Conservation (phyloP, 495 filamentous ascomycete species). For the Penicillium diatomitis region DNA sequence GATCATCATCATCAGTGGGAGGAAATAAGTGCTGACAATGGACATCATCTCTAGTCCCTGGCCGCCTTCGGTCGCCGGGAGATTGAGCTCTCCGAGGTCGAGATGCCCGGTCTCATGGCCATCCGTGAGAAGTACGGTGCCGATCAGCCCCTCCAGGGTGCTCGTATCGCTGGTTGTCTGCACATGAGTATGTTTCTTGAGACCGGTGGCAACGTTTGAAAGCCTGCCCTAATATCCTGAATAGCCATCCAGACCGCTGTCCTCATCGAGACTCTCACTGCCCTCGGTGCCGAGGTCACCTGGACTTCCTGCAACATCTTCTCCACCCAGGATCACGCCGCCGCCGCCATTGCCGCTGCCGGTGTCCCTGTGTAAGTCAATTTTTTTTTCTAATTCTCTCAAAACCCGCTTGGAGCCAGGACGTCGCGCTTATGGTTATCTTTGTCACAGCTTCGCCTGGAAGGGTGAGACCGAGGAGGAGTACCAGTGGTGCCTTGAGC, state of each 20-base stretch:
- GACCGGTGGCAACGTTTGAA: background rate
- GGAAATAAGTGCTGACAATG: too few relatives aligned
- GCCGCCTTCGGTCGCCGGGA: constrained; percentile 98
- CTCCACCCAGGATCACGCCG: constrained; percentile 97
- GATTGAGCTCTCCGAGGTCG: constrained; percentile 97
- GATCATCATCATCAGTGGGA: too few relatives aligned
- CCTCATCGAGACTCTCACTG: constrained; percentile 90
- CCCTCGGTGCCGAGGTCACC: constrained; percentile 94
- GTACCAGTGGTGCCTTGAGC: constrained; percentile 98
- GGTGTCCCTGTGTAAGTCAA: constrained; percentile 74
- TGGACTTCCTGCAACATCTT: constrained; percentile 99
- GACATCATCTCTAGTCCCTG: constrained; percentile 46
- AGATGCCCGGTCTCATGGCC: constrained; percentile 96
- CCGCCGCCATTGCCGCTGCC: constrained; percentile 88
- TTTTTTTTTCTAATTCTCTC: background rate
- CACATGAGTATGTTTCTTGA: constrained; percentile 73
- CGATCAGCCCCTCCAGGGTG: constrained; percentile 89
- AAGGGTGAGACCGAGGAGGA: constrained; percentile 99
- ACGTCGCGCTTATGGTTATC: background rate
- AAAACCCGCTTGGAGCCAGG: background rate
- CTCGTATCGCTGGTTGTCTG: constrained; percentile 90
- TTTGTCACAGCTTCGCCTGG: constrained; percentile 71
- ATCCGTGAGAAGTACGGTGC: constrained; percentile 82
- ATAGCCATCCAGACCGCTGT: constrained; percentile 96
- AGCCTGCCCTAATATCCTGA: constrained; percentile 9